Conservation (phyloP, 1,284 basidiomycete species). For the Ustanciosporium gigantosporum region DNA sequence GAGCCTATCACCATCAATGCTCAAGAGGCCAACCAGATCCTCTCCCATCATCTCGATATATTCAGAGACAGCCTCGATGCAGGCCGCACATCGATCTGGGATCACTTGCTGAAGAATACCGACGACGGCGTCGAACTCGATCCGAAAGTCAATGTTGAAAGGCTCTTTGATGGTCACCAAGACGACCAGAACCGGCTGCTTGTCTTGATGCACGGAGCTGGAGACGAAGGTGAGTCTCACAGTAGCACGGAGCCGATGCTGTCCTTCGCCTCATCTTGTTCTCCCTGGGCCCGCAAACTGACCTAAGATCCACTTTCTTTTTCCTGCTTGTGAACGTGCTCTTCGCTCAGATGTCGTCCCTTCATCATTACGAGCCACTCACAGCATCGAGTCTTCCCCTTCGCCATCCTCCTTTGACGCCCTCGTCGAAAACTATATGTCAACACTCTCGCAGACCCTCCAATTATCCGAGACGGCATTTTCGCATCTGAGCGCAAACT, state of each 20-base stretch:
- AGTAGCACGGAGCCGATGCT: background rate
- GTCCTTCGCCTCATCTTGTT: background rate
- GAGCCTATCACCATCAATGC: slow-evolving; percentile 18
- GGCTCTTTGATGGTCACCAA: slow-evolving; percentile 27
- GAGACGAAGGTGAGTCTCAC: slow-evolving; percentile 26
- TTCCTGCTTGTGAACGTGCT: too few species aligned
- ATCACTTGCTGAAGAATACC: slow-evolving; percentile 12
- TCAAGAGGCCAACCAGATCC: slow-evolving; percentile 27
- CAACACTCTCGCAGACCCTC: slow-evolving; percentile 12
- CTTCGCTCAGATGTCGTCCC: slow-evolving; percentile 25
- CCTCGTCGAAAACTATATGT: slow-evolving; percentile 30
- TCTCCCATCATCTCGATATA: slow-evolving; percentile 27
- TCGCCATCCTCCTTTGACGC: slow-evolving; percentile 32
- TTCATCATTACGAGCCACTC: slow-evolving; percentile 14
- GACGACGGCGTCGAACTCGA: slow-evolving; percentile 9
- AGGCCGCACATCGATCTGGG: slow-evolving; percentile 9
- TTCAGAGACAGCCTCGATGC: background rate
- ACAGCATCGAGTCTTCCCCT: slow-evolving; percentile 22
- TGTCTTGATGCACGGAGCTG: slow-evolving; percentile 32
- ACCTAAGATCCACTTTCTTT: background rate
- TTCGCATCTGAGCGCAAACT: slow-evolving; percentile 21
- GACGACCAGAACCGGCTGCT: slow-evolving; percentile 31
- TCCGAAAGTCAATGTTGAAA: slow-evolving; percentile 18
- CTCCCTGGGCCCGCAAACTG: background rate
- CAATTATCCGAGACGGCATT: slow-evolving; percentile 19